Base-by-base conservation (phyloP, 805 yeast genomes). In the Schwanniomyces pseudopolymorphus region DNA sequence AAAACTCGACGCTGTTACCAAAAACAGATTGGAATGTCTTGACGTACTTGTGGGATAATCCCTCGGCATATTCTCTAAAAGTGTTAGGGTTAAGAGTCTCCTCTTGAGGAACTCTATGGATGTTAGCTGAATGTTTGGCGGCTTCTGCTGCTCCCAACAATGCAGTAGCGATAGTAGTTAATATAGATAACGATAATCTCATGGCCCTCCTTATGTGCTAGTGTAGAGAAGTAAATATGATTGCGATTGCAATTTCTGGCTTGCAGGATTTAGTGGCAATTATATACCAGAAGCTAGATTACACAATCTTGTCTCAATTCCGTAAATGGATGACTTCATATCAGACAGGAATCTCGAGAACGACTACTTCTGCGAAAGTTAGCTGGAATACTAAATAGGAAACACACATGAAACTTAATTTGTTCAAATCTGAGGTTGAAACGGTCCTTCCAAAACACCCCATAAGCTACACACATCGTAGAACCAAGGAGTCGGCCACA, bases 21-120 rank as follows among this genome's bases (percentile, higher is more conserved):
- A 49, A 41, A 37, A 65, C 67, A 13, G 52, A 69, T 58, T 76
- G 72, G 63, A 72, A 83, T 38, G 73, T 63, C 43, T 72, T 67
- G 48, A 80, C 57, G 66, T 86, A 86, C 68, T 85, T 85, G 55
- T 75, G 71, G 47, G 85, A 84, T 59, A 86, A 75, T 19, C 80
- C 77, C 39, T 70, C 59, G 48, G 85, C 69, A 63, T 85, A 85
- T 47, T 78, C 77, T 36, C 67, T 67, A 57, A 78, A 81, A 24
- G 71, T 61, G 42, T 71, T 67, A 40, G 79, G 83, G 49, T 77
- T 72, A 52, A 83, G 69, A 39, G 79, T 75, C 49, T 82, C 85
- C 38, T 77, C 82, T 26, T 75, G 63, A 4, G 88, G 78, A 33
- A 77, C 73, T 67, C 82, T 84, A 58, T 78, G 75, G 59, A 85